Base-by-base conservation (phyloP, 2,329 filamentous ascomycete genomes). In the Davidsoniella neocaledoniae region DNA sequence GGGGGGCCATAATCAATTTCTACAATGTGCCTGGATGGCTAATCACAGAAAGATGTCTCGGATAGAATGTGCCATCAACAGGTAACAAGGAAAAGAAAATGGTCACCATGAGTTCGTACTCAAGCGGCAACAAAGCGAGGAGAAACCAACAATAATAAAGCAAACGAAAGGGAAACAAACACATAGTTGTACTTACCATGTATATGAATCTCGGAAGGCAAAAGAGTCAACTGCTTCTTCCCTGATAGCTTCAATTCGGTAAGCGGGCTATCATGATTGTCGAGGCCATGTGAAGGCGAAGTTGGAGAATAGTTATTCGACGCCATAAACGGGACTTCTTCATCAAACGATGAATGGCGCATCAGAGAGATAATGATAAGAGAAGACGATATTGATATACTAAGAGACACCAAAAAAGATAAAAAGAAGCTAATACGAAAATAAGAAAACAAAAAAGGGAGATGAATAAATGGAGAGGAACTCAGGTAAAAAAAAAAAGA, bases 201-300 rank as follows among this genome's bases (percentile, higher is more conserved):
- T 19, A 57, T 39, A 33, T 56, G 16, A 46, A 58, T 53, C 19
- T 54, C 53, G 29, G 56, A 53, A 7, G 49, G 45, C 8, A 53
- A 36, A 46, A 56, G 50, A 26, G 45, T 38, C 44, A 38, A 8
- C 38, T 40, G 21, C 19, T 55, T 48, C 40, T 54, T 51, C 40
- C 54, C 49, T 41, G 48, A 53, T 36, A 58, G 51, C 21, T 50
- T 52, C 48, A 58, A 48, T 16, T 43, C 46, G 29, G 44, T 12
- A 16, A 33, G 46, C 19, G 46, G 19, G n/a, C 23, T 41, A 9
- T 17, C 17, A 41, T n/a, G 3, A 19, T 1, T 19, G 16, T 41
- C 39, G 16, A 16, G 16, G 17, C 40, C 40, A 14, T 43, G 17
- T 14, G 12, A 16, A 43, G 23, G 17, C 7, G 17, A 25, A 12